Evolutionary conservation across 2,329 filamentous ascomycete genomes (phyloP).

Genomic region (Colletotrichum destructivum): DNA sequence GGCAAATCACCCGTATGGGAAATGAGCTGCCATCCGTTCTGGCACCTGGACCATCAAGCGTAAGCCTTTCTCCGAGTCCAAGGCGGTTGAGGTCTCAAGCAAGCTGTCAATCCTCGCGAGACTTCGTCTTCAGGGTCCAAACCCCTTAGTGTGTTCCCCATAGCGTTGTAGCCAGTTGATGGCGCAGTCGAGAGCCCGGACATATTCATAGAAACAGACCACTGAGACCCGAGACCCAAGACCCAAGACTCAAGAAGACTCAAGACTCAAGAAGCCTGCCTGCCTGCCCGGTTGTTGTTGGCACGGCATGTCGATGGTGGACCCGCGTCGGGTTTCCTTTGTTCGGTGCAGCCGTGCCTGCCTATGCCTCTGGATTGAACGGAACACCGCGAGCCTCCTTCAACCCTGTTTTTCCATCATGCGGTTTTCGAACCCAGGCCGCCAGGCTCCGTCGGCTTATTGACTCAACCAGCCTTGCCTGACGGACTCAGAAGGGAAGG

Average conservation of each 20-base stretch:
- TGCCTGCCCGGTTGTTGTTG: background rate
- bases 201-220: constrained; percentile 41
- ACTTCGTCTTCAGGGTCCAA: constrained; percentile 36
- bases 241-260: background rate
- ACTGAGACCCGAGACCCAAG: too few species aligned
- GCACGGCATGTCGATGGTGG: constrained; percentile 11
- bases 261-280: constrained; percentile 2
- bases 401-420: background rate
- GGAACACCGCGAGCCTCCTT: background rate
- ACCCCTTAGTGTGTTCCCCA: constrained; percentile 5
- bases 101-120: constrained; percentile 30
- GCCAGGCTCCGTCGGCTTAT: background rate
- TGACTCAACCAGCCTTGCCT: constrained; percentile 16
- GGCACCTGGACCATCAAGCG: constrained; percentile 2
- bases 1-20: constrained; percentile 18
- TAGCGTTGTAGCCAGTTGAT: constrained; percentile 28
- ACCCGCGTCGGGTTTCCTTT: background rate
- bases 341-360: constrained; percentile 9
- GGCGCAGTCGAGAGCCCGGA: constrained; percentile 30
- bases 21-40: constrained; percentile 33
- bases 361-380: background rate
- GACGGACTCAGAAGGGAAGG: constrained; percentile 7
- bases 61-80: constrained; percentile 13
- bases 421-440: background rate
- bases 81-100: background rate